phyloP scores from a whole-genome alignment of 1,284 basidiomycete species.

The Meira nashicola region DNA sequence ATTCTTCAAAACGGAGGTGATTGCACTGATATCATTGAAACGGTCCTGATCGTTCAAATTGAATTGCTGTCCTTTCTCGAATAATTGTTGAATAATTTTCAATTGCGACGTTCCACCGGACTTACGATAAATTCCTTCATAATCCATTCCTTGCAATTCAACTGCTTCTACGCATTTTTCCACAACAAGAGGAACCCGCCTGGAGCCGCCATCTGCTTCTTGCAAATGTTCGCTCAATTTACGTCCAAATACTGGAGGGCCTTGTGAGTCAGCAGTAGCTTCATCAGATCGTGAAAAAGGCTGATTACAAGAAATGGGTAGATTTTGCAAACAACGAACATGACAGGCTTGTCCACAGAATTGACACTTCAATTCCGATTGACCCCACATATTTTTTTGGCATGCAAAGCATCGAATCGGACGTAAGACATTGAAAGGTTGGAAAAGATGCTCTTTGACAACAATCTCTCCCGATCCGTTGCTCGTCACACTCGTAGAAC shows the following conservation, averaged over 20 bases:
- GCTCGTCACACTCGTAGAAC: not conserved
- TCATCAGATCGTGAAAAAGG: conserved; percentile 35
- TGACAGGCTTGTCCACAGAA: conserved; percentile 43
- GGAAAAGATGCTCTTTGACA: conserved; percentile 70
- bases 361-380: conserved; percentile 77
- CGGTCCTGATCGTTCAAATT: conserved; percentile 78
- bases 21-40: conserved; percentile 94
- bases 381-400: conserved; percentile 96
- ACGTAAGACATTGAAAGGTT: conserved; percentile 79
- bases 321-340: conserved; percentile 33
- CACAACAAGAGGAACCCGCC: conserved; percentile 74
- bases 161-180: conserved; percentile 93
- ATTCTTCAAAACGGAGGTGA: conserved; percentile 93
- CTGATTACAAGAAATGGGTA: conserved; percentile 40
- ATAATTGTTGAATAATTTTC: conserved; percentile 86
- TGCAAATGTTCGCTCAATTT: conserved; percentile 76
- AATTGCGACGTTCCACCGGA: conserved; percentile 87
- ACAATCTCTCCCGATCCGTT: conserved; percentile 18
- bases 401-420: conserved; percentile 91
- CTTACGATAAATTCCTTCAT: conserved; percentile 95
- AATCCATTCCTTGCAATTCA: conserved; percentile 76
- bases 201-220: conserved; percentile 63
- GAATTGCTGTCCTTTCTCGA: conserved; percentile 86
- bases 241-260: conserved; percentile 82
- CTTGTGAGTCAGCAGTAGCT: conserved; percentile 9